Evolutionary conservation across 2,329 filamentous ascomycete species (phyloP).

Genomic region (Ceratocystiopsis minuta): DNA sequence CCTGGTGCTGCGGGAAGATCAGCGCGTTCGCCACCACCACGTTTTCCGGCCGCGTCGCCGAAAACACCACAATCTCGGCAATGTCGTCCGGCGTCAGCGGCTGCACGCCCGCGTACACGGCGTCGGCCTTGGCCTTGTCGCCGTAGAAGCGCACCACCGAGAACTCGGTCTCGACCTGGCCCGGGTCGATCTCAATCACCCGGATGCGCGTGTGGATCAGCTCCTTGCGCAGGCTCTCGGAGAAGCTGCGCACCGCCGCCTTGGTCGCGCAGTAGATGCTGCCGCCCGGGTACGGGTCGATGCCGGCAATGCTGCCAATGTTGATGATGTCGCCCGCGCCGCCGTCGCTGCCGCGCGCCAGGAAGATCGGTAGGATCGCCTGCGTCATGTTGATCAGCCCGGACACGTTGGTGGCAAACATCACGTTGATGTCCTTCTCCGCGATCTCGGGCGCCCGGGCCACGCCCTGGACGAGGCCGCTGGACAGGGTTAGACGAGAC

Average conservation of each 20-base stretch:
- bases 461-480: slow-evolving; percentile 76
- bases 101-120: slow-evolving; percentile 63
- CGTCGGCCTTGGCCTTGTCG: slow-evolving; percentile 76
- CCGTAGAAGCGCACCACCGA: slow-evolving; percentile 76
- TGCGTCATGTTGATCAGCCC: slow-evolving; percentile 96
- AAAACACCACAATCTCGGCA: slow-evolving; percentile 77
- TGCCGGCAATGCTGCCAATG: slow-evolving; percentile 76
- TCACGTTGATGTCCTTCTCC: slow-evolving; percentile 63
- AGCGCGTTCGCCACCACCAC: slow-evolving; percentile 79
- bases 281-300: slow-evolving; percentile 70
- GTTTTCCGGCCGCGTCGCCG: slow-evolving; percentile 69
- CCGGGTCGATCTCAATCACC: slow-evolving; percentile 77
- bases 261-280: slow-evolving; percentile 90
- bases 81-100: slow-evolving; percentile 82
- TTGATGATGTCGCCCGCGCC: slow-evolving; percentile 91
- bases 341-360: slow-evolving; percentile 47
- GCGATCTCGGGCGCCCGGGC: slow-evolving; percentile 71
- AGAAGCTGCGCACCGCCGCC: slow-evolving; percentile 71
- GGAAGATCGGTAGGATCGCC: slow-evolving; percentile 68
- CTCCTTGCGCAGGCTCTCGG: slow-evolving; percentile 66
- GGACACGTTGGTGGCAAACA: slow-evolving; percentile 88
- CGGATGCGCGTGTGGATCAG: slow-evolving; percentile 64
- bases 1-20: slow-evolving; percentile 80
- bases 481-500: slow-evolving; percentile 17
- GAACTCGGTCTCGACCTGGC: slow-evolving; percentile 90